Percentiles rank a stretch among this genome's conserved stretches.
Evolutionary conservation across 2,329 filamentous ascomycete species (phyloP).

Genomic region (Aurifilum marmelostoma): DNA sequence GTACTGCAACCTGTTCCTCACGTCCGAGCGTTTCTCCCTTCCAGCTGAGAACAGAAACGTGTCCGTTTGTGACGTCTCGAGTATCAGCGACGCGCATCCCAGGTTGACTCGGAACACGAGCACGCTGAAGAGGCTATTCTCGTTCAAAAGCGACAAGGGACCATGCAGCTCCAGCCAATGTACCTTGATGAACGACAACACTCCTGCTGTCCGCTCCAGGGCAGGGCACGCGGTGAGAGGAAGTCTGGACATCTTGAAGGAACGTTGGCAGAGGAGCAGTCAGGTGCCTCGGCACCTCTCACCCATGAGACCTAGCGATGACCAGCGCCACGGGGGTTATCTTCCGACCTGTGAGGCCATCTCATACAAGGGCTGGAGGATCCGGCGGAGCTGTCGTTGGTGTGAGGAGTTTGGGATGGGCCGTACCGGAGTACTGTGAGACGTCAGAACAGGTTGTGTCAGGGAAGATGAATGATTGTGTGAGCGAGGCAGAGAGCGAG

Average conservation of each 20-base stretch:
- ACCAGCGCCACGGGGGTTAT: neutral
- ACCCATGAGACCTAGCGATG: neutral
- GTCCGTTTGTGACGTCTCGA: neutral
- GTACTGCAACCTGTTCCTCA: conserved; percentile 15
- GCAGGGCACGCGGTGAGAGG: neutral
- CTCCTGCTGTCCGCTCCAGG: neutral
- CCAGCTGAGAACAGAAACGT: too few relatives aligned
- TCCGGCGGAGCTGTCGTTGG: conserved; percentile 12
- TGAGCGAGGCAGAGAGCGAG: neutral
- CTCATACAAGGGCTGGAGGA: conserved; percentile 5
- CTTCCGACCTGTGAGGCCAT: neutral
- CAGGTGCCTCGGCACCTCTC: neutral
- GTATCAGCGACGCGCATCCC: neutral
- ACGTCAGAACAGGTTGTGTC: neutral
- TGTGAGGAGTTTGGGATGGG: neutral
- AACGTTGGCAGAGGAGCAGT: neutral
- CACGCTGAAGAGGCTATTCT: neutral
- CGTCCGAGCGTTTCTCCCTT: too few relatives aligned
- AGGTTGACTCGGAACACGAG: neutral
- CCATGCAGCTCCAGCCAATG: neutral
- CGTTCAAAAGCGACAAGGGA: neutral
- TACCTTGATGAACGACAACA: neutral
- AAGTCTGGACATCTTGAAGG: too few relatives aligned
- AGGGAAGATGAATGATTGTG: neutral
- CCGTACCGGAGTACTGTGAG: neutral